phyloP scores from a whole-genome alignment of 331 rosid species.

The Stylosanthes scabra region DNA sequence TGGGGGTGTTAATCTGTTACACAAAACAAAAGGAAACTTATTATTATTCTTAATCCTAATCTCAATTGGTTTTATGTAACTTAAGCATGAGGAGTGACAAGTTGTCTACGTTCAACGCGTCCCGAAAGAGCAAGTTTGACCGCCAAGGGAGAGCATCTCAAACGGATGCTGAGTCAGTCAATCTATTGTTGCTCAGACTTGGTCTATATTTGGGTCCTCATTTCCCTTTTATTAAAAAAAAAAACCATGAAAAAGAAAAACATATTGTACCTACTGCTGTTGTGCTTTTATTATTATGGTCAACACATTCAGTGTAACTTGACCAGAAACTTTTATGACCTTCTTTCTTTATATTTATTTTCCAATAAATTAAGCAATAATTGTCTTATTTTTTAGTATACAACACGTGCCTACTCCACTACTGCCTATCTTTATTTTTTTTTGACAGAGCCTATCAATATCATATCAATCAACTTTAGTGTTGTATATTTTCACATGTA shows the following conservation, averaged over 20 bases:
- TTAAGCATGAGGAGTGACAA: too few relatives aligned
- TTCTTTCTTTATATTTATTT: not conserved
- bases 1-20: not conserved
- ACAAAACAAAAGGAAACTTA: too few relatives aligned
- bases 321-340: not conserved
- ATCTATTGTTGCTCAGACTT: not conserved
- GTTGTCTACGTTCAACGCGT: constrained; percentile 46
- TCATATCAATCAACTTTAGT: too few relatives aligned
- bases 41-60: too few relatives aligned
- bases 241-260: too few relatives aligned
- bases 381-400: too few relatives aligned
- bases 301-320: not conserved
- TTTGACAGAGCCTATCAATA: too few relatives aligned
- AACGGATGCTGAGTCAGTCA: constrained; percentile 23
- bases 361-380: not conserved
- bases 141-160: not conserved
- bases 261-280: not conserved
- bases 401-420: too few relatives aligned
- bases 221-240: not conserved
- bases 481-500: not conserved
- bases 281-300: too few relatives aligned
- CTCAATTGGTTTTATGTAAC: too few relatives aligned
- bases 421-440: too few relatives aligned
- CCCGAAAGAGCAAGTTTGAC: constrained; percentile 13
- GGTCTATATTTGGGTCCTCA: not conserved